Conservation (phyloP, 805 yeast species). For the Ogataea parapolymorpha region DNA sequence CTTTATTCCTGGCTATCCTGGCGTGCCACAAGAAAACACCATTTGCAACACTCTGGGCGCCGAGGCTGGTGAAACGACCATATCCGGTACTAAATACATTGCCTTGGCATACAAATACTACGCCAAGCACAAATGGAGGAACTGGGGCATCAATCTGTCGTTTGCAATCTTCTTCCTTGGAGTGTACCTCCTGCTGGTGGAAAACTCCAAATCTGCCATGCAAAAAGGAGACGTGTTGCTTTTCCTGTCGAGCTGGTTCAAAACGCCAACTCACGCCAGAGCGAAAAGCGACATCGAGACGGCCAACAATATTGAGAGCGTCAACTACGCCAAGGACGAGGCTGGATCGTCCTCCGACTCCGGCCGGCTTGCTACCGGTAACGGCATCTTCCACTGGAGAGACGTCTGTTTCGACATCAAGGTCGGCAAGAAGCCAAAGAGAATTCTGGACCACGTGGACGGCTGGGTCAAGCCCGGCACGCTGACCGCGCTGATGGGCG, state of each 20-base stretch:
- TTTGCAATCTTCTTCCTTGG: slow-evolving; percentile 50
- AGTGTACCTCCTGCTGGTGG: slow-evolving; percentile 50
- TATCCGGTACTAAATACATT: slow-evolving; percentile 52
- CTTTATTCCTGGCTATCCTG: slow-evolving; percentile 45
- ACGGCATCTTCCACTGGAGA: slow-evolving; percentile 70
- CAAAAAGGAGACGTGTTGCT: slow-evolving; percentile 65
- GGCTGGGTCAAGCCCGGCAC: slow-evolving; percentile 84
- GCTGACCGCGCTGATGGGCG: slow-evolving; percentile 65
- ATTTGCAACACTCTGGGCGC: slow-evolving; percentile 55
- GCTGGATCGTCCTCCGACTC: neutral
- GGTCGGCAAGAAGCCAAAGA: slow-evolving; percentile 52
- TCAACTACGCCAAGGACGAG: neutral
- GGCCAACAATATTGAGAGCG: slow-evolving; percentile 6
- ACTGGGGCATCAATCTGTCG: slow-evolving; percentile 61
- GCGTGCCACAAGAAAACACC: slow-evolving; percentile 36
- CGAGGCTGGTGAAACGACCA: slow-evolving; percentile 33
- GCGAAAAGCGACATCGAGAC: slow-evolving; percentile 19
- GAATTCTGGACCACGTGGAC: slow-evolving; percentile 57
- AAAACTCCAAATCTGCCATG: slow-evolving; percentile 52
- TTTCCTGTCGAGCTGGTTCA: slow-evolving; percentile 45
- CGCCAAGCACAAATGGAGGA: slow-evolving; percentile 70
- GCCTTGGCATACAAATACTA: slow-evolving; percentile 49
- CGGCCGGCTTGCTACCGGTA: slow-evolving; percentile 17
- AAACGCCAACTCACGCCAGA: slow-evolving; percentile 36
- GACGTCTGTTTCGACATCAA: slow-evolving; percentile 64